A percentile compares a stretch with the other conserved stretches of the same genome.
Conservation (phyloP, 352 stramenopile species). For the Globisporangium spinosum region DNA sequence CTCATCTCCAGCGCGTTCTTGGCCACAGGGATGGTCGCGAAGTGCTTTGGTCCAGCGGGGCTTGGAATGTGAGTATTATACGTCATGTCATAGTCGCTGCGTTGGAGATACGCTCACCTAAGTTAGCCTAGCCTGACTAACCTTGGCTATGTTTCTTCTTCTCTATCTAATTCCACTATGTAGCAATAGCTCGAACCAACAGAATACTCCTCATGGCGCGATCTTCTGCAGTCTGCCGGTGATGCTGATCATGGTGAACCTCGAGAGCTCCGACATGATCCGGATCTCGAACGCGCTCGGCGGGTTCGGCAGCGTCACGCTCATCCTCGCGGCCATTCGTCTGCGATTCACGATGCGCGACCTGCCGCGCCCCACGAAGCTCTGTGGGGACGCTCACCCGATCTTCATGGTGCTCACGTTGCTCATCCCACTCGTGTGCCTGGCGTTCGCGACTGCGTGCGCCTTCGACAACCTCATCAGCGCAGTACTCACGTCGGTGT, state of each 20-base stretch:
- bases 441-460: conserved; percentile 31
- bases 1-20: conserved; percentile 50
- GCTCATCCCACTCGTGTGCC: conserved; percentile 29
- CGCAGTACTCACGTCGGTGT: conserved; percentile 34
- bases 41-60: conserved; percentile 43
- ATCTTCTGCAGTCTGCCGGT: conserved; percentile 57
- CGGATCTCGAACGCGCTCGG: conserved; percentile 49
- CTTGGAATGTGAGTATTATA: conserved; percentile 32
- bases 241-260: conserved; percentile 53
- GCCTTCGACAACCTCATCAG: conserved; percentile 44
- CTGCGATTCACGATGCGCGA: conserved; percentile 36
- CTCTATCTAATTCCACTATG: not conserved
- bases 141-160: not conserved
- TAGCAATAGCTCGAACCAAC: conserved; percentile 22
- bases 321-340: conserved; percentile 37
- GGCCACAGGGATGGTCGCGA: conserved; percentile 47
- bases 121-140: not conserved
- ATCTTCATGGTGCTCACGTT: conserved; percentile 35
- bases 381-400: conserved; percentile 33
- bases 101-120: not conserved
- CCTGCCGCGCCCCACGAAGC: conserved; percentile 35
- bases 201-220: conserved; percentile 31
- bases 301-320: conserved; percentile 36
- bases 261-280: conserved; percentile 48
- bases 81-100: not conserved